These are phyloP conservation scores for Neocallimastix lanati DNA, from an alignment of 192 early-diverging fungal genomes.

Conservation along the genomic window DNA sequence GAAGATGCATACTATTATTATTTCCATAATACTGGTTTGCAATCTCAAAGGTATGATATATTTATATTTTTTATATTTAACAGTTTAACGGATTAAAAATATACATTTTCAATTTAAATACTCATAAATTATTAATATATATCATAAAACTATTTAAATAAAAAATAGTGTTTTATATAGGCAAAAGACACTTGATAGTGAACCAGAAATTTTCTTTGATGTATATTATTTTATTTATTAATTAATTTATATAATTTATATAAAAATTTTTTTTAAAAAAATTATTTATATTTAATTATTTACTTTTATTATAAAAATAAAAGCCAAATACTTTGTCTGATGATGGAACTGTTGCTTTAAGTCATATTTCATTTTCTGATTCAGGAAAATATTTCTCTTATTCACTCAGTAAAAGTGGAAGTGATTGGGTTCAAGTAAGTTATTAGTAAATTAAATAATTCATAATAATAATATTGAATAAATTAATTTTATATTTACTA, in stretches of 20 bases:
- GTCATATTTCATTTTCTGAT: conserved; percentile 29
- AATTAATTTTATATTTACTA: too few species aligned
- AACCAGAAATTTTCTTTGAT: conserved; percentile 23
- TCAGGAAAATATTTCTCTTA: conserved; percentile 36
- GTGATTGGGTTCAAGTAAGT: conserved; percentile 30
- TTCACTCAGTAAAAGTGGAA: conserved; percentile 30
- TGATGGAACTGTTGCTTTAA: conserved; percentile 35
- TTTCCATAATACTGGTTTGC: conserved; percentile 39
- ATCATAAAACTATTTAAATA: too few species aligned
- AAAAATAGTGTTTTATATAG: conserved; percentile 26
- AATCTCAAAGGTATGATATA: conserved; percentile 24
- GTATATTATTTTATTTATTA: background rate
- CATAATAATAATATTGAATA: too few species aligned
- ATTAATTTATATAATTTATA: too few species aligned
- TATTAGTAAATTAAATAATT: too few species aligned
- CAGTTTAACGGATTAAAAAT: too few species aligned
- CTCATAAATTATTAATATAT: too few species aligned
- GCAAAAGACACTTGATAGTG: conserved; percentile 15
- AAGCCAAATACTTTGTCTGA: conserved; percentile 29
- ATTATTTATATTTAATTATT: too few species aligned
- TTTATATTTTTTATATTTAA: too few species aligned
- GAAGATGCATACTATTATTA: conserved; percentile 43
- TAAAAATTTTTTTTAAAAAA: too few species aligned
- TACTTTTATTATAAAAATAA: too few species aligned
- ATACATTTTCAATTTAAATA: too few species aligned